Evolutionary conservation across 2,329 filamentous ascomycete species (phyloP).

Genomic region (Trichoderma atrobrunneum): DNA sequence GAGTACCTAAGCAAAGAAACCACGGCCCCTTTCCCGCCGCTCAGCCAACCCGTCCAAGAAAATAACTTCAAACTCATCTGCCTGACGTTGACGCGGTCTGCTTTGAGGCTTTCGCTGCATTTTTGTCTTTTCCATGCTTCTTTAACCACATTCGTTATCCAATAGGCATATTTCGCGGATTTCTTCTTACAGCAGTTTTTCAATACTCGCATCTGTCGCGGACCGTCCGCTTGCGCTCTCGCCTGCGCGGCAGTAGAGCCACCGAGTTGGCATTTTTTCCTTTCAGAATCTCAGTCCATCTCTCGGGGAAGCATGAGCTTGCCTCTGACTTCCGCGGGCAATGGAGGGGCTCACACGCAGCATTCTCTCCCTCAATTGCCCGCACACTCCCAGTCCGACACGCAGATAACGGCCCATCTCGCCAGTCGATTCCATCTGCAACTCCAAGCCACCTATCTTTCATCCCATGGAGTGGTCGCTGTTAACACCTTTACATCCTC

Average conservation of each 20-base stretch:
- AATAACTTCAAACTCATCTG: constrained; percentile 9
- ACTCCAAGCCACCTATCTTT: constrained; percentile 81
- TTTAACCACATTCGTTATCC: neutral
- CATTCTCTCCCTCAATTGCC: constrained; percentile 85
- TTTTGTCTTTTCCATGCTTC: neutral
- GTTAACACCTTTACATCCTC: constrained; percentile 95
- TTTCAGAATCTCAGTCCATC: constrained; percentile 26
- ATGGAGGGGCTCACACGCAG: constrained; percentile 69
- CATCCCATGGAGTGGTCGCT: constrained; percentile 85
- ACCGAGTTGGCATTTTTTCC: neutral
- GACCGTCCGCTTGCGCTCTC: neutral
- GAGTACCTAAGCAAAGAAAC: constrained; percentile 13
- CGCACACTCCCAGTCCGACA: constrained; percentile 74
- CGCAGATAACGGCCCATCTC: constrained; percentile 76
- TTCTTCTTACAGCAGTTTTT: neutral
- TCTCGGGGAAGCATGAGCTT: constrained; percentile 58
- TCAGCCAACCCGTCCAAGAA: neutral
- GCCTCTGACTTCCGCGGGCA: constrained; percentile 42
- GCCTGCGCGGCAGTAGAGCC: neutral
- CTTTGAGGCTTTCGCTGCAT: neutral
- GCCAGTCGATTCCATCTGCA: constrained; percentile 90
- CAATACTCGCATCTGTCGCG: neutral
- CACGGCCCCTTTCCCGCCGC: constrained; percentile 10
- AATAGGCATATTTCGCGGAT: neutral
- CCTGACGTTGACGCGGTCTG: neutral